Base-by-base conservation (phyloP, 1,139 yeast species). In the Candida smagusa region DNA sequence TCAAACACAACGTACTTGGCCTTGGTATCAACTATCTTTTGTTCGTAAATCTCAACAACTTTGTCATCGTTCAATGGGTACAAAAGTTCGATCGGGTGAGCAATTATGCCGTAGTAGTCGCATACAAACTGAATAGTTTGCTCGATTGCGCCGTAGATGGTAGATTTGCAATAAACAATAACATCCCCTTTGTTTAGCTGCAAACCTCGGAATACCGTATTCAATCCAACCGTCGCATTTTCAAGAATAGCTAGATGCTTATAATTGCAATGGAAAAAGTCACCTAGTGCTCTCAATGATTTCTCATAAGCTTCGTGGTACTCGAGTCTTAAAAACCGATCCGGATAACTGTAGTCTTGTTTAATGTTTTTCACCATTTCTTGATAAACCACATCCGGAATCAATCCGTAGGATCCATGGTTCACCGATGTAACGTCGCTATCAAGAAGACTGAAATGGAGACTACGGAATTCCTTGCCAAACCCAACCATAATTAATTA, bases 211-310 rank as follows among this genome's bases (percentile, higher is more conserved):
- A 82, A 61, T 1, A 82, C 71, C 0, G 80, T 63, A 52, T 82
- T 81, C 34, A 79, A 68, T 2, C 81, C 87, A 5, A 73, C 60
- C 3, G 88, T 80, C 3, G 88, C 85, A 51, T 82, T 83, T 9
- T 65, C 58, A 2, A 74, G 74, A 27, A 80, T 54, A 1, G 76
- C 83, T 40, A 79, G 48, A 47, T 68, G 63, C 34, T 59, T 61
- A 36, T 59, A 57, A 36, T 73, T 76, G 38, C 73, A 65, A 33
- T 74, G 65, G 28, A 79, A 54, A 4, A 75, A 40, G 13, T 62
- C 48, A 0, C 72, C 70, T 3, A 73, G 52, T 4, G 46, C 53
- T 31, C 61, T 51, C 12, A 77, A 46, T 1, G 68, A 59, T 3
- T 56, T 50, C 6, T 47, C 41, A 43, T 67, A 61, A n/a, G 49